Conservation (phyloP, 2,329 filamentous ascomycete genomes). For the Trichoderma arundinaceum region DNA sequence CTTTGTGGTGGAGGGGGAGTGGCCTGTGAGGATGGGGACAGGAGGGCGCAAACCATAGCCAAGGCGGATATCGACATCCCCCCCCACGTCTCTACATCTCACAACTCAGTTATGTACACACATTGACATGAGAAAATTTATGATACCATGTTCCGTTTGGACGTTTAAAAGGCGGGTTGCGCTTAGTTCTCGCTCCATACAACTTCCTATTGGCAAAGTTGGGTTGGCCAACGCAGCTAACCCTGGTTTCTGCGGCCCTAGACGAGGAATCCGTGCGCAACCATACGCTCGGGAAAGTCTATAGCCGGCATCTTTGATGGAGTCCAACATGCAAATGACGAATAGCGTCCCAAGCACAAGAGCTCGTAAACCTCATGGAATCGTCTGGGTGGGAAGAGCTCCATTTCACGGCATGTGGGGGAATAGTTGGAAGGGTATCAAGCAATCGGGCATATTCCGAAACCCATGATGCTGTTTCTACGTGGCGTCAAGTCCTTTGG, state of each 20-base stretch:
- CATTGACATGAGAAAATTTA: not conserved
- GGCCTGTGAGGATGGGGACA: not conserved
- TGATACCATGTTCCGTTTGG: conserved; percentile 3
- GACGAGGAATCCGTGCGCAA: conserved; percentile 9
- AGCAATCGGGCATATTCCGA: conserved; percentile 1
- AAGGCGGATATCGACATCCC: not conserved
- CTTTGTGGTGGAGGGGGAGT: not conserved
- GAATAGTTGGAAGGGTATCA: not conserved
- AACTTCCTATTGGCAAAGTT: conserved; percentile 8
- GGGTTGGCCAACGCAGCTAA: conserved; percentile 18
- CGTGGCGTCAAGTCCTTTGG: not conserved
- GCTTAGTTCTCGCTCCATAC: conserved; percentile 3
- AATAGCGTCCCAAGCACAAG: not conserved
- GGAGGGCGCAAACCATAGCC: not conserved
- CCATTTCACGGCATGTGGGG: not conserved
- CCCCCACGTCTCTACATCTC: not conserved
- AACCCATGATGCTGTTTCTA: not conserved
- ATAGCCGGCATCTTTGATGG: conserved; percentile 3
- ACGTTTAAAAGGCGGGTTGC: not conserved
- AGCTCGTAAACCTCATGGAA: not conserved
- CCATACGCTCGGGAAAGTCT: conserved; percentile 13
- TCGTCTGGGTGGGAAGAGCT: not conserved
- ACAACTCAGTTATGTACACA: not conserved
- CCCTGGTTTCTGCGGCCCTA: not conserved
- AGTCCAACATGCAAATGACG: not conserved